These are phyloP conservation scores for Ceratonia siliqua DNA, from an alignment of 306 rosid genomes.

Conservation along the genomic window DNA sequence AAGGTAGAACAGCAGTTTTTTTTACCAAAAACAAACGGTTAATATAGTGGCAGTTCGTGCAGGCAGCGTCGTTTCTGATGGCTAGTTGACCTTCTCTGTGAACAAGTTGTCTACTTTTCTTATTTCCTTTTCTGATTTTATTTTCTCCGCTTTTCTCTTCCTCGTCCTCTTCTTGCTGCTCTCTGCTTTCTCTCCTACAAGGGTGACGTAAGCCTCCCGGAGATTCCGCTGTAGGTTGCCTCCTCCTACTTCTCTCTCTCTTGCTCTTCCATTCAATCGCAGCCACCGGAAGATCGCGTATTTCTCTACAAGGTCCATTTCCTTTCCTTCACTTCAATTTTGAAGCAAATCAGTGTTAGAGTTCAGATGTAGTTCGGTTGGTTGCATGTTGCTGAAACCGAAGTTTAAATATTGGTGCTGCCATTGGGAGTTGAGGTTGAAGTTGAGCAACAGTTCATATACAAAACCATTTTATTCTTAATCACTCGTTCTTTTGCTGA, in stretches of 20 bases:
- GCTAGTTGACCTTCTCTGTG: not conserved
- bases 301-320: slow-evolving; percentile 28
- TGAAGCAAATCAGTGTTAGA: slow-evolving; percentile 14
- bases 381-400: not conserved
- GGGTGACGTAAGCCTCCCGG: not conserved
- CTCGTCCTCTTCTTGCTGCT: not conserved
- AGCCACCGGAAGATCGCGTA: slow-evolving; percentile 9
- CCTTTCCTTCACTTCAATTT: not conserved
- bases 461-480: not conserved
- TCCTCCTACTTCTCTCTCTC: not conserved
- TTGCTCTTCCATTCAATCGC: not conserved
- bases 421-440: slow-evolving; percentile 10
- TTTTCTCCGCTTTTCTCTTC: not conserved
- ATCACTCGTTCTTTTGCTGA: not conserved
- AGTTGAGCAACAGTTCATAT: slow-evolving; percentile 9
- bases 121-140: not conserved
- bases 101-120: not conserved
- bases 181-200: not conserved
- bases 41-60: not conserved
- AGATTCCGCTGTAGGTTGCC: not conserved
- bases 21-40: no score
- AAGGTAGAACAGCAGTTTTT: no score
- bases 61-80: not conserved
- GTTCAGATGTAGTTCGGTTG: slow-evolving; percentile 5
- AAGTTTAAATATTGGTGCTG: not conserved